Base-by-base conservation (phyloP, 495 filamentous ascomycete genomes). In the Tuber aestivum region DNA sequence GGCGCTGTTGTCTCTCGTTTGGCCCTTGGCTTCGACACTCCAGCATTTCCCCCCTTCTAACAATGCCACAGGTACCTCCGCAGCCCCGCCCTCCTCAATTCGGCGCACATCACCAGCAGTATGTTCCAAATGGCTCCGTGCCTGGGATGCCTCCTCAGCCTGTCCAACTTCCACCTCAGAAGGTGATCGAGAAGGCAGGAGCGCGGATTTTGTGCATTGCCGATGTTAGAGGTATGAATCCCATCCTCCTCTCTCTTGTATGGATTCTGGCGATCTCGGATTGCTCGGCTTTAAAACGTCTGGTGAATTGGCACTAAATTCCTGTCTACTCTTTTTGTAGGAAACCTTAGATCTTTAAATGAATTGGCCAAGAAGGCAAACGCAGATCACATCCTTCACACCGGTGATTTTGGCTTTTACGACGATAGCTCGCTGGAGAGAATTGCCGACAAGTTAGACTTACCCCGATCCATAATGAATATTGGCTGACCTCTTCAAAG, bases 371-470 rank as follows among this genome's bases (percentile, higher is more conserved):
- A 91, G 84, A 90, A 94, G 82, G 95, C 96, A 72, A 91, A 91
- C 82, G 95, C 95, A 73, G 93, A 97, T 85, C 92, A 97, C 84
- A 96, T 99, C 81, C 92, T 99, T 78, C 95, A 99, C 85, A 98
- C 96, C 45, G 96, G 96, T 83, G 96, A 99, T 83, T 99, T 99
- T 83, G 96, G 96, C 73, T 99, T 99, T 86, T 99, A 99, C 85
- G 96, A 99, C 83, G 93, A 96, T 72, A 92, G 90, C 61, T 99
- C 96, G 16, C 86, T 99, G 44, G 94, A 99, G 81, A 92, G 96
- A 74, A 98, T 99, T 87, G 95, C 95, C 14, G 96, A 99, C 84
- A 99, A 99, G 95, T 99, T 84, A 87, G 93, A 87, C 68, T 78
- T 72, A 71, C 44, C 45, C 73, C 41, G 21, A 72, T 42, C 37